Percentiles rank a stretch among this genome's conserved stretches.
Evolutionary conservation across 164 flowering plant species (phyloP).

Genomic region (Hamamelis virginiana): DNA sequence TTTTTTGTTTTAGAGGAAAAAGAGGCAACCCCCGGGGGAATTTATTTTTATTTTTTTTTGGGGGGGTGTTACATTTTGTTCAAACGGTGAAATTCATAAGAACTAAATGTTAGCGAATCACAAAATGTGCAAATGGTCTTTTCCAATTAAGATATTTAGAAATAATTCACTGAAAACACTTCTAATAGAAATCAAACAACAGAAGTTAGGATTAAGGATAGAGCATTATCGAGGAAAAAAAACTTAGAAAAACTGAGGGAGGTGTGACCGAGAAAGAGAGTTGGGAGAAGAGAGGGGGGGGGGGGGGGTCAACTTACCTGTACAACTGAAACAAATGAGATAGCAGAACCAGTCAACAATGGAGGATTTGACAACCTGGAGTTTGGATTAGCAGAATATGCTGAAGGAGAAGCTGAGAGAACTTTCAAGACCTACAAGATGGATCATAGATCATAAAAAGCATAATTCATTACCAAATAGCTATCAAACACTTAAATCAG

Average conservation of each 20-base stretch:
- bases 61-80: too few relatives aligned
- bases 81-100: too few relatives aligned
- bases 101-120: too few relatives aligned
- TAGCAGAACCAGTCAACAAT: conserved; percentile 66
- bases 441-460: neutral
- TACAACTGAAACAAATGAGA: conserved; percentile 83
- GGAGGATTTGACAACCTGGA: conserved; percentile 75
- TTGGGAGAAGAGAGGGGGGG: neutral
- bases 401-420: conserved; percentile 90
- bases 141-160: too few relatives aligned
- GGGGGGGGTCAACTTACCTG: conserved; percentile 49
- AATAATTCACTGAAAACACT: too few relatives aligned
- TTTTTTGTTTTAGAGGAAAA: too few relatives aligned
- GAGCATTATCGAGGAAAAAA: too few relatives aligned
- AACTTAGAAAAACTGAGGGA: neutral
- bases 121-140: neutral
- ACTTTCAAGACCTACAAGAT: conserved; percentile 69
- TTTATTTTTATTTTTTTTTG: too few relatives aligned
- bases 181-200: neutral
- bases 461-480: too few relatives aligned
- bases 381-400: conserved; percentile 86
- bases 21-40: too few relatives aligned
- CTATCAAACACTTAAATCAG: neutral
- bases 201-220: too few relatives aligned
- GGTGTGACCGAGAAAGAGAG: neutral